phyloP scores from a whole-genome alignment of 1,139 yeast genomes.

The Magnusiomyces sp. region DNA sequence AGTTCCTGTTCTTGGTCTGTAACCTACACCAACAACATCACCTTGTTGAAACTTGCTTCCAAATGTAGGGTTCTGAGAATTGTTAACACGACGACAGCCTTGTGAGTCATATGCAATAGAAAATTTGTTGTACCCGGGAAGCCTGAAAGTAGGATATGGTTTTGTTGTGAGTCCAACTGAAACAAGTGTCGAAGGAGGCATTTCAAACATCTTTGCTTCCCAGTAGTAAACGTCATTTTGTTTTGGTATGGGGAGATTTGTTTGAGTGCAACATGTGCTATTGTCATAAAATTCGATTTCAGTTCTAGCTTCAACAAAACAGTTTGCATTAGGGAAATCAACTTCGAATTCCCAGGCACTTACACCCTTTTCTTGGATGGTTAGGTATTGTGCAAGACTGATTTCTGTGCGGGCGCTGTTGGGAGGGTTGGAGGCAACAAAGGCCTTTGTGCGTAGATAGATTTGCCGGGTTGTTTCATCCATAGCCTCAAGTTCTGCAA shows the following conservation, averaged over 20 bases:
- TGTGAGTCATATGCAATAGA: conserved; percentile 83
- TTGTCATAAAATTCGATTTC: conserved; percentile 68
- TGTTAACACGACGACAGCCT: conserved; percentile 73
- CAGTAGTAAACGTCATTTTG: conserved; percentile 84
- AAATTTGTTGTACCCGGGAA: conserved; percentile 78
- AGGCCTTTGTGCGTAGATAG: conserved; percentile 51
- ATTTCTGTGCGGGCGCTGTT: conserved; percentile 35
- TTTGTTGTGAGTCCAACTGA: conserved; percentile 77
- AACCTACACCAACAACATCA: conserved; percentile 90
- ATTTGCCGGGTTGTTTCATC: conserved; percentile 40
- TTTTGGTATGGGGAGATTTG: conserved; percentile 82
- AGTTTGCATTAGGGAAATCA: conserved; percentile 45
- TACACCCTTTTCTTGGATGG: conserved; percentile 86
- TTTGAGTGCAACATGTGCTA: conserved; percentile 64
- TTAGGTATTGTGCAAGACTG: conserved; percentile 40
- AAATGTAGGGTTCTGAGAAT: conserved; percentile 55
- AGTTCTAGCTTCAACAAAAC: conserved; percentile 60
- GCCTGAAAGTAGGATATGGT: conserved; percentile 82
- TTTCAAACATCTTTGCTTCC: conserved; percentile 70
- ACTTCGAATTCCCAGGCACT: conserved; percentile 88
- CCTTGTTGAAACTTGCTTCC: conserved; percentile 75
- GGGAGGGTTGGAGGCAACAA: conserved; percentile 39
- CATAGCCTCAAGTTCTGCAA: conserved; percentile 59
- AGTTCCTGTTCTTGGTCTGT: conserved; percentile 68
- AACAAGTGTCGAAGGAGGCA: conserved; percentile 46